Evolutionary conservation across 768 basidiomycete species (phyloP), one percentile per base, ranked within the genome.

Genomic region (Dioszegia crocea): DNA sequence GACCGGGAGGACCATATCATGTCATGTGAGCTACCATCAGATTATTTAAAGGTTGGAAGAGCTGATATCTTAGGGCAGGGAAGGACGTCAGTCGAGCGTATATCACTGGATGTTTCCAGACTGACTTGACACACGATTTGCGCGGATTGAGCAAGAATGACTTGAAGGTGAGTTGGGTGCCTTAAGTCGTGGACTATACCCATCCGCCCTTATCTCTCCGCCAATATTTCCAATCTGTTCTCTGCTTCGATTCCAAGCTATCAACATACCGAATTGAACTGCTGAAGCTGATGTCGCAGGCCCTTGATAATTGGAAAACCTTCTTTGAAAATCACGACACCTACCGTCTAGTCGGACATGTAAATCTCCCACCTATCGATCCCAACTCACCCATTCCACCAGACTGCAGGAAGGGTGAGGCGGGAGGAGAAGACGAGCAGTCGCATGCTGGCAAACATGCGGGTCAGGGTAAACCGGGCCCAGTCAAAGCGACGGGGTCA

Each of bases 81-180:
- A 77, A 82, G 52, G 92, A 97, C 76, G 91, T 89, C n/a, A 88
- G 89, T 26, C 81, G 93, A 65, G 88, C 92, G 0, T 98, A 91
- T 76, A 89, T 84, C 44, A 98, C 93, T 2, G 92, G 92, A 10
- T 98, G 93, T 75, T 96, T 97, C 80, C 82, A 85, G 67, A 84
- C 84, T 3, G 93, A 98, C 78, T 84, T 85, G 44, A 97, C 92
- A 38, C 88, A 96, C 78, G 93, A 98, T 79, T 80, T 87, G 61
- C 86, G 93, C 62, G 94, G 88, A 16, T 77, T 98, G 65, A 81
- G 80, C 33, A 84, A 86, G 51, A 76, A 79, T 59, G 89, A 97
- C 78, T 75, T 87, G 61, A 76, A 80, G 73, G 93, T 88, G 74
- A 68, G 84, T 79, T 24, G 17, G n/a, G n/a, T n/a, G n/a, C n/a